Conservation (phyloP, 2,329 filamentous ascomycete species). For the Tolypocladium paradoxum region DNA sequence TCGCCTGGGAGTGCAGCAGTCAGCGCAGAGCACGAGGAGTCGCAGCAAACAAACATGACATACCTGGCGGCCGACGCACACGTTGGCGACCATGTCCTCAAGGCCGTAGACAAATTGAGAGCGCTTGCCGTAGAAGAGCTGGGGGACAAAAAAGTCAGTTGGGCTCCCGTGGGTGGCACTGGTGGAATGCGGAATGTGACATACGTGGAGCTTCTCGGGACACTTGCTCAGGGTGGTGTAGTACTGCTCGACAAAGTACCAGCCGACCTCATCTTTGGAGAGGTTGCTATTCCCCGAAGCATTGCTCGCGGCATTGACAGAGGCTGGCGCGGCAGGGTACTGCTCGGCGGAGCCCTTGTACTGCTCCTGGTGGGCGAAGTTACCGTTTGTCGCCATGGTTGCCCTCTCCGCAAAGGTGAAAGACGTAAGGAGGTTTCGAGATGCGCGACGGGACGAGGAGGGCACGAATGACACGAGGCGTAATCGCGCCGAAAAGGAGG, state of each 20-base stretch:
- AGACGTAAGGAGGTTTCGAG: neutral
- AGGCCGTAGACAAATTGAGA: constrained; percentile 90
- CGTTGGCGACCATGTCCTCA: constrained; percentile 79
- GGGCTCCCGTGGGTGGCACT: neutral
- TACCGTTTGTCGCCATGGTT: constrained; percentile 49
- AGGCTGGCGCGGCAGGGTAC: constrained; percentile 22
- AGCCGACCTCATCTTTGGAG: constrained; percentile 89
- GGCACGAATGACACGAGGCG: neutral
- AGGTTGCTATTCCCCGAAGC: constrained; percentile 34
- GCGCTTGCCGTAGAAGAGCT: constrained; percentile 92
- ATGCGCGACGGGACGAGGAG: neutral
- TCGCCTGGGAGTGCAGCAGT: constrained; percentile 48
- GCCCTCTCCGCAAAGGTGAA: constrained; percentile 3
- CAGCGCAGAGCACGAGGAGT: constrained; percentile 1
- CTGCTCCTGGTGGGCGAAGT: constrained; percentile 33
- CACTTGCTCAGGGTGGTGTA: constrained; percentile 94
- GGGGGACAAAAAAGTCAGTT: neutral
- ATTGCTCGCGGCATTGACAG: constrained; percentile 22
- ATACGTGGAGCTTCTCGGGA: constrained; percentile 80
- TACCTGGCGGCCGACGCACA: constrained; percentile 81
- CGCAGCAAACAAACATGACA: constrained; percentile 2
- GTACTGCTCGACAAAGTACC: constrained; percentile 99
- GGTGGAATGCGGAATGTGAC: constrained; percentile 14
- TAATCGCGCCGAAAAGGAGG: neutral
- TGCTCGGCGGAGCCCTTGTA: constrained; percentile 27